Evolutionary conservation across 305 asterid genomes (phyloP).

Genomic region (Nicotiana rustica): DNA sequence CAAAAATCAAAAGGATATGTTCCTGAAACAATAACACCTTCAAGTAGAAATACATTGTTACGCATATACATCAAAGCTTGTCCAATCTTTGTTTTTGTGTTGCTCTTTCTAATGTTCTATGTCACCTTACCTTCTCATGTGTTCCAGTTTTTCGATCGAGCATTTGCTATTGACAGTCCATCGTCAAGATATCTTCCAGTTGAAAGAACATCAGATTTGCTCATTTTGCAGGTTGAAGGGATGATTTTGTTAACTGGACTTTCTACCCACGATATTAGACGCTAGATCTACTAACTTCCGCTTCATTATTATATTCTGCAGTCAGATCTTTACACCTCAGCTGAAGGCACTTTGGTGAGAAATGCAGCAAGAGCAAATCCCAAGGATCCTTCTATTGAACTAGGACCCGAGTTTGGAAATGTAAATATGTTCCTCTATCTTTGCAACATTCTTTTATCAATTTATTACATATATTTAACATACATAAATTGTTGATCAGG

Average conservation of each 20-base stretch:
- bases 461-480: slow-evolving; percentile 26
- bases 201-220: slow-evolving; percentile 76
- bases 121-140: slow-evolving; percentile 31
- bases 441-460: slow-evolving; percentile 31
- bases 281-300: neutral
- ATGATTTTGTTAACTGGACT: neutral
- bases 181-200: slow-evolving; percentile 80
- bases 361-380: slow-evolving; percentile 74
- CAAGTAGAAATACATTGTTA: slow-evolving; percentile 22
- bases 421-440: slow-evolving; percentile 48
- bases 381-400: slow-evolving; percentile 70
- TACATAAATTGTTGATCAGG: slow-evolving; percentile 49
- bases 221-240: slow-evolving; percentile 74
- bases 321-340: slow-evolving; percentile 79
- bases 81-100: neutral
- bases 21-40: neutral
- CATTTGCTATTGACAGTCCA: slow-evolving; percentile 71
- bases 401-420: slow-evolving; percentile 77
- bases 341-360: slow-evolving; percentile 65
- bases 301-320: slow-evolving; percentile 51
- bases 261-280: neutral
- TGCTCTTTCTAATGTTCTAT: slow-evolving; percentile 15
- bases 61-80: slow-evolving; percentile 20
- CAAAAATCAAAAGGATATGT: neutral
- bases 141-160: slow-evolving; percentile 69